Evolutionary conservation across 257 asterid species (phyloP), one percentile per base, ranked within the genome.

Genomic region (Rhazya stricta): DNA sequence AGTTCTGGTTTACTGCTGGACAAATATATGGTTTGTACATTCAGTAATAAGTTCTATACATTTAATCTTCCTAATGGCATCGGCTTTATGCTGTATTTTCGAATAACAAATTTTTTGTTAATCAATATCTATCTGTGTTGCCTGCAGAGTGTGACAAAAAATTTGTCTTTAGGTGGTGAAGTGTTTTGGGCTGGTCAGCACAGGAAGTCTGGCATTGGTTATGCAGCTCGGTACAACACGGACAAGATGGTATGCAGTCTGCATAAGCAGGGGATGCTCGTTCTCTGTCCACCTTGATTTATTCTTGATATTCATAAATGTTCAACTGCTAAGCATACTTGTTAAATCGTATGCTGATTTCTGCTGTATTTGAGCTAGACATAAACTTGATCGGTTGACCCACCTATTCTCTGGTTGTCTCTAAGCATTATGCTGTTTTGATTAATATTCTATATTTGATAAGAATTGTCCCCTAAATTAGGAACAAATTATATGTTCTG

Each of bases 111-210:
- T 10, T 3, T 19, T 63, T 65, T 32, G 21, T 34, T 65, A 10
- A 66, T 66, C 18, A 37, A 66, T 16, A 8, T 66, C 50, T 21
- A 9, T 81, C 25, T 61, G 5, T 74, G 5, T 74, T 79, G 58
- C 58, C 75, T 82, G 86, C 90, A 94, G 98, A 94, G 97, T 74
- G 88, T 94, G 69, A 86, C 91, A 72, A 87, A 88, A 58, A 80
- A 78, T 81, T 81, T 94, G 73, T 94, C 97, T 30, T 83, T 91
- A 85, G 98, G 97, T 45, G 97, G 98, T 67, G 98, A 91, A 82
- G 89, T 89, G 56, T 91, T 92, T 84, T 94, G 98, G 98, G 95
- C 96, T 80, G 97, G 98, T 82, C 97, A 91, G 78, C 97, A 89
- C 82, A 83, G 97, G 69, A 94, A 90, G 82, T 92, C 97, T 73